Base-by-base conservation (phyloP, 192 early-diverging fungal species). In the Diversispora epigaea region DNA sequence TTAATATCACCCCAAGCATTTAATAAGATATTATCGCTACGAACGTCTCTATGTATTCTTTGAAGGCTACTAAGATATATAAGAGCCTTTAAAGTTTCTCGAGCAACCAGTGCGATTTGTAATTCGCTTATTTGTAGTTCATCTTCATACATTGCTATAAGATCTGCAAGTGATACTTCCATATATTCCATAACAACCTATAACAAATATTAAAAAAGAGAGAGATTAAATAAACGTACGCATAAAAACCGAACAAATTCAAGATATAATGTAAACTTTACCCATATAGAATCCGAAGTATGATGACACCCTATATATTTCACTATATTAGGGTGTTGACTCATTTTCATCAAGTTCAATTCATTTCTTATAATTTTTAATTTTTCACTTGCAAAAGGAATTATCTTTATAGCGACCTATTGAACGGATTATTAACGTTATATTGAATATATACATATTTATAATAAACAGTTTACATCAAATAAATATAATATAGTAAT, bases 91-190 rank as follows among this genome's bases (percentile, higher is more conserved):
- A 92, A 77, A 22, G 89, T 89, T 77, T 98, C 95, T 78, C 89
- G 87, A 63, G 94, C 91, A 17, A 99, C 90, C 39, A 92, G 86
- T 6, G 95, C 96, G 66, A 99, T 99, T 77, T 98, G 96, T 6
- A 83, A 83, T 80, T 99, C 97, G n/a, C 84, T 88, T 84, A 98
- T 84, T 56, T 74, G 70, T 10, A 80, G 76, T 6, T 74, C 76
- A 5, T 81, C 80, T 21, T 77, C 71, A 52, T 82, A 69, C 84
- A 95, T 93, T 76, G 91, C 91, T 75, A 99, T 96, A n/a, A 98
- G 89, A 73, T 99, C 97, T n/a, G 96, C 98, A 65, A 99, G 82
- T 11, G 96, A 90, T 17, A 96, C 94, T 61, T 99, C 97, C 97
- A 99, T 99, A 77, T 90, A 93, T 80, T 99, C 97, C 94, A 98